phyloP scores from a whole-genome alignment of 2,329 filamentous ascomycete genomes.

The Aureobasidium sp. region DNA sequence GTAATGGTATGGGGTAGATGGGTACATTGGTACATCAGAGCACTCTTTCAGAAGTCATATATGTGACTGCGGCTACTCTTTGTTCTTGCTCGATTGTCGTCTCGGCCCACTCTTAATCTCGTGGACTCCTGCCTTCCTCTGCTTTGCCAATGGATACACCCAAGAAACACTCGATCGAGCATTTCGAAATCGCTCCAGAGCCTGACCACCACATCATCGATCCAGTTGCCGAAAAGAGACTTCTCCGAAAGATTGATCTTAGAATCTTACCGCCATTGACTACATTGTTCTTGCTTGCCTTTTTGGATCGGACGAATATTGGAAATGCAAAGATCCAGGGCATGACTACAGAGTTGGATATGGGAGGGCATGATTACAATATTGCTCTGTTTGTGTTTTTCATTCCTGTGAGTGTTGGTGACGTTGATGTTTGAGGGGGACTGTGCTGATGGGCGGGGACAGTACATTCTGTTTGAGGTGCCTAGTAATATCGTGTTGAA shows the following conservation, averaged over 20 bases:
- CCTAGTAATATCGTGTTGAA: conserved; percentile 32
- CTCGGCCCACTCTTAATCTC: too few species aligned
- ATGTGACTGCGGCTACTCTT: too few species aligned
- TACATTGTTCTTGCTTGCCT: conserved; percentile 40
- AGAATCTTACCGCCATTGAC: conserved; percentile 44
- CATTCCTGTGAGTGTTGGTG: conserved; percentile 16
- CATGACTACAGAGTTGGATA: conserved; percentile 31
- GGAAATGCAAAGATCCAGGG: conserved; percentile 38
- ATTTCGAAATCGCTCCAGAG: background rate
- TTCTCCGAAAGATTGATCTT: conserved; percentile 44
- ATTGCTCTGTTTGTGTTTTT: conserved; percentile 35
- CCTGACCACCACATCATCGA: background rate
- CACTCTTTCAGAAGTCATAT: too few species aligned
- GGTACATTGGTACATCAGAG: too few species aligned
- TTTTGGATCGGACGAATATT: conserved; percentile 38
- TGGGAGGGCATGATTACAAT: conserved; percentile 33
- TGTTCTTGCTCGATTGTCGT: too few species aligned
- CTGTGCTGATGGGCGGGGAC: background rate
- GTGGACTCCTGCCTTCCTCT: too few species aligned
- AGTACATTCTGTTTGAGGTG: conserved; percentile 26
- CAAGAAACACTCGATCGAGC: conserved; percentile 10
- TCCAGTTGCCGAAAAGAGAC: conserved; percentile 33
- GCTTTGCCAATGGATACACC: too few species aligned
- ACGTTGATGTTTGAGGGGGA: background rate
- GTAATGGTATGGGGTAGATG: too few species aligned